phyloP scores from a whole-genome alignment of 2,329 filamentous ascomycete species.

The Xylaria arbuscula region DNA sequence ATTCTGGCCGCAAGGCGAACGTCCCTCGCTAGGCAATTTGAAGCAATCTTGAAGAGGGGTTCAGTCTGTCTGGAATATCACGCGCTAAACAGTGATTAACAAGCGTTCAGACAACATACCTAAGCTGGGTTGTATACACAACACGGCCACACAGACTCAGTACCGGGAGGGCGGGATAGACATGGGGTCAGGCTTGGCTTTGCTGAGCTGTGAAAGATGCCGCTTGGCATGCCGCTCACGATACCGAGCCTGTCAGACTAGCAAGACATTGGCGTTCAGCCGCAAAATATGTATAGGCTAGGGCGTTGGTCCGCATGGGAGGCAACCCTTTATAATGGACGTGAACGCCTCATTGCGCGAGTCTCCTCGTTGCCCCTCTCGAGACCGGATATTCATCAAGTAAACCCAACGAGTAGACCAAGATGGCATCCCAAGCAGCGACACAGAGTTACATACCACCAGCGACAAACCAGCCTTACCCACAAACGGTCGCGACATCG shows the following conservation, averaged over 20 bases:
- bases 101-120: background rate
- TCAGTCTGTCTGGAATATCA: background rate
- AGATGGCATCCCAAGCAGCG: slow-evolving; percentile 30
- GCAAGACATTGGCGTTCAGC: slow-evolving; percentile 29
- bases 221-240: background rate
- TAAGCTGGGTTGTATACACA: too few species aligned
- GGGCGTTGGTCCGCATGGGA: background rate
- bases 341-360: background rate
- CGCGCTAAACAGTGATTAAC: background rate
- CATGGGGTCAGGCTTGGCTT: background rate
- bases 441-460: slow-evolving; percentile 20
- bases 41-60: background rate
- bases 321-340: slow-evolving; percentile 27
- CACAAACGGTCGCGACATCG: slow-evolving; percentile 15
- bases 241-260: slow-evolving; percentile 11
- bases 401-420: slow-evolving; percentile 7
- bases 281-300: slow-evolving; percentile 19
- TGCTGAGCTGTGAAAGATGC: background rate
- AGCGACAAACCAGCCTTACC: slow-evolving; percentile 22
- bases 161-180: background rate
- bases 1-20: slow-evolving; percentile 17
- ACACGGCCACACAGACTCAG: background rate
- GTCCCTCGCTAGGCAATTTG: slow-evolving; percentile 6
- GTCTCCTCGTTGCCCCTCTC: background rate
- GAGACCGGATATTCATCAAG: background rate